These are phyloP conservation scores for Colletotrichum eleusines DNA, from an alignment of 2,329 filamentous ascomycete species.

Conservation along the genomic window DNA sequence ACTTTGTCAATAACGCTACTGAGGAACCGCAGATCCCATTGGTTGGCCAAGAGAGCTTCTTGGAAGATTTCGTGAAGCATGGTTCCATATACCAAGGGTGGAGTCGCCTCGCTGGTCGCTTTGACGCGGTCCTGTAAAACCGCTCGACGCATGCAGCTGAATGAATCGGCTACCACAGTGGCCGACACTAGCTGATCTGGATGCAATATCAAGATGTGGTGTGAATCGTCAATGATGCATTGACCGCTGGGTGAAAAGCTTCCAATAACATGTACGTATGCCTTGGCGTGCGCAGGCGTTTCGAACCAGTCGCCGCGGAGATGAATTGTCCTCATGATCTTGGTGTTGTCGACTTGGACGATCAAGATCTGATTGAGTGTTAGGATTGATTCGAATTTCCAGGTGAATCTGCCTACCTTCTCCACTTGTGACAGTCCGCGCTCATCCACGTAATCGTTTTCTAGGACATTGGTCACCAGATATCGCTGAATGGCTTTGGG, in stretches of 20 bases:
- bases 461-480: constrained; percentile 79
- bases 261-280: constrained; percentile 89
- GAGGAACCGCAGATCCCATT: constrained; percentile 81
- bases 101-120: constrained; percentile 82
- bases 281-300: constrained; percentile 78
- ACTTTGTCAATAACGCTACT: constrained; percentile 74
- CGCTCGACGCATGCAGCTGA: constrained; percentile 88
- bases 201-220: constrained; percentile 90
- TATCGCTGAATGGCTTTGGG: constrained; percentile 87
- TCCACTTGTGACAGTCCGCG: constrained; percentile 72
- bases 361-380: constrained; percentile 73
- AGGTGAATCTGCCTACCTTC: constrained; percentile 69
- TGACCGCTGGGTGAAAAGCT: constrained; percentile 76
- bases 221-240: constrained; percentile 84
- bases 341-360: constrained; percentile 83
- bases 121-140: constrained; percentile 97
- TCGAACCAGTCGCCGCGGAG: constrained; percentile 90
- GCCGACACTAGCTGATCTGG: constrained; percentile 96
- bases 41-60: constrained; percentile 84
- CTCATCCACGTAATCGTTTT: constrained; percentile 75
- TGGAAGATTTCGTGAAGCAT: constrained; percentile 97
- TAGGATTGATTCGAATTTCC: constrained; percentile 6
- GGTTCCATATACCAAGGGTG: constrained; percentile 90
- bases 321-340: constrained; percentile 74
- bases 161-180: constrained; percentile 96